phyloP scores from a whole-genome alignment of 2,329 filamentous ascomycete species.

The Didymella pomorum region DNA sequence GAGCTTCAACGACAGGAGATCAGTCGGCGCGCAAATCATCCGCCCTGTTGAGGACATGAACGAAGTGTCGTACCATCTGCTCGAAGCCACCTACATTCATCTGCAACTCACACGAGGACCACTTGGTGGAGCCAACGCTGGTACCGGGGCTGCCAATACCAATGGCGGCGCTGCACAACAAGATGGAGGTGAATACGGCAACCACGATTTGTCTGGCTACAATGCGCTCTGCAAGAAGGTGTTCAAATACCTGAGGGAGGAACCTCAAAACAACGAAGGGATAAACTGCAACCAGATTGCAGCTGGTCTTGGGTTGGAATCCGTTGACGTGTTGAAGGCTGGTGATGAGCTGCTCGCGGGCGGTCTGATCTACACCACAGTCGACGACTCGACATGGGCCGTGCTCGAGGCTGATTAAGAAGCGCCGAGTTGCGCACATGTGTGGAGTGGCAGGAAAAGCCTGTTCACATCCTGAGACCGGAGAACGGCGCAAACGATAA shows the following conservation, averaged over 20 bases:
- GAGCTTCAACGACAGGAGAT: constrained; percentile 81
- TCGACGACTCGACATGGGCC: constrained; percentile 93
- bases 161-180: constrained; percentile 37
- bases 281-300: constrained; percentile 82
- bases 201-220: constrained; percentile 43
- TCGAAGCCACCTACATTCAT: constrained; percentile 90
- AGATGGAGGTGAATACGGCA: constrained; percentile 44
- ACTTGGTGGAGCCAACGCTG: constrained; percentile 57
- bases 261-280: constrained; percentile 80
- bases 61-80: constrained; percentile 89
- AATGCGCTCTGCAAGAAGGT: constrained; percentile 72
- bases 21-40: constrained; percentile 81
- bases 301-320: constrained; percentile 68
- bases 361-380: constrained; percentile 86
- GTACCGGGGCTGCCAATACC: constrained; percentile 46
- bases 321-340: constrained; percentile 76
- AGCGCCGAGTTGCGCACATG: neutral
- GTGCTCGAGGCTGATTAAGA: constrained; percentile 68
- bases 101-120: constrained; percentile 80
- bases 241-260: constrained; percentile 72
- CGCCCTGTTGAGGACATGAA: constrained; percentile 84
- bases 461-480: neutral
- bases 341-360: constrained; percentile 79
- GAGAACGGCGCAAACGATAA: neutral
- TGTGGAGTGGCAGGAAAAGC: neutral